A percentile compares a stretch with the other conserved stretches of the same genome.
Evolutionary conservation across 306 rosid species (phyloP).

Genomic region (Castanea mollissima): DNA sequence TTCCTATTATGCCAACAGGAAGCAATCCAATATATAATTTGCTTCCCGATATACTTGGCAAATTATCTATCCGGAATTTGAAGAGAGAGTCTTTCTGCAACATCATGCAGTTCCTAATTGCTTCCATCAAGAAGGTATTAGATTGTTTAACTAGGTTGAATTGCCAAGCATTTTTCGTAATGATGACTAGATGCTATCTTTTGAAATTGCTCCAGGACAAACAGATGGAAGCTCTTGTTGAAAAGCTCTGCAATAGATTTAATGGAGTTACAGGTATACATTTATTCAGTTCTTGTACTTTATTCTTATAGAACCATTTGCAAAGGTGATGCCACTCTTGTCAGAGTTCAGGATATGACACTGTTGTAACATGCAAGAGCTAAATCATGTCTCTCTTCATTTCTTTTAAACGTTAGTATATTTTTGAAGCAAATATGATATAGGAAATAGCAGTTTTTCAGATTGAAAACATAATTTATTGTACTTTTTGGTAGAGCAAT

Average conservation of each 20-base stretch:
- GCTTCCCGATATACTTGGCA: constrained; percentile 96
- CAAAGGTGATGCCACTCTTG: not conserved
- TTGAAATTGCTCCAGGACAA: constrained; percentile 63
- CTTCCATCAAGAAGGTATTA: constrained; percentile 88
- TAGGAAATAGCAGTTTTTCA: not conserved
- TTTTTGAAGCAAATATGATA: not conserved
- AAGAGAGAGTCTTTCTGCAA: constrained; percentile 77
- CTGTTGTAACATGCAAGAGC: not conserved
- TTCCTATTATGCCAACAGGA: constrained; percentile 46
- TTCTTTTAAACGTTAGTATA: not conserved
- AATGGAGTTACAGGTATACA: constrained; percentile 77
- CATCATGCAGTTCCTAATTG: constrained; percentile 92
- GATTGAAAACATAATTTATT: not conserved
- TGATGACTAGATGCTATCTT: constrained; percentile 14
- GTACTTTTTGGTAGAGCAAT: not conserved
- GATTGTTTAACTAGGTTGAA: constrained; percentile 3
- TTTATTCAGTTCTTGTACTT: constrained; percentile 1
- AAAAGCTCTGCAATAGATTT: constrained; percentile 91
- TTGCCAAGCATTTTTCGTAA: constrained; percentile 16
- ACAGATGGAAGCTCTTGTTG: constrained; percentile 97
- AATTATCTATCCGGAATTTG: constrained; percentile 72
- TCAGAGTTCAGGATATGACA: not conserved
- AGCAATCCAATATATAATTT: constrained; percentile 91
- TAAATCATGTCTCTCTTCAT: constrained; percentile 1
- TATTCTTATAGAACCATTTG: not conserved